Conservation (phyloP, 176 grass and related monocot genomes). For the Phoenix roebelenii region DNA sequence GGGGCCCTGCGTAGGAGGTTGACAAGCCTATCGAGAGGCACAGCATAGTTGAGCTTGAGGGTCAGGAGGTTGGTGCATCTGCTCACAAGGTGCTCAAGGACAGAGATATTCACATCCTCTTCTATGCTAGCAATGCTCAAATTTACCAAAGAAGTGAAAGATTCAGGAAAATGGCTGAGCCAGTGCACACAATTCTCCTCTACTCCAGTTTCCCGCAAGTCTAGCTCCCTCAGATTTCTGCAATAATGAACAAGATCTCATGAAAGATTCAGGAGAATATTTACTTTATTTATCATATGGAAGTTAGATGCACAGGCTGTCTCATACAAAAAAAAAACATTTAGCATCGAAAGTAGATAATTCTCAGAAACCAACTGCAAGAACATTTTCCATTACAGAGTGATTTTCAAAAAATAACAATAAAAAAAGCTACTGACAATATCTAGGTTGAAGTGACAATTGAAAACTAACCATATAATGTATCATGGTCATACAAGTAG, state of each 20-base stretch:
- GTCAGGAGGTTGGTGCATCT: slow-evolving; percentile 63
- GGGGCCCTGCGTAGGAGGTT: slow-evolving; percentile 37
- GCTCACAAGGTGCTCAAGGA: slow-evolving; percentile 47
- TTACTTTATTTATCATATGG: background rate
- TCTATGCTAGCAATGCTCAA: slow-evolving; percentile 61
- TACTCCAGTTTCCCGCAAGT: slow-evolving; percentile 59
- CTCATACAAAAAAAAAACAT: too few relatives aligned
- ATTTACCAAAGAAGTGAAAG: slow-evolving; percentile 50
- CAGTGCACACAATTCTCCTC: slow-evolving; percentile 51
- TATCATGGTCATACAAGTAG: too few relatives aligned
- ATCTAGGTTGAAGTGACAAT: too few relatives aligned
- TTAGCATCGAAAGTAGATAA: too few relatives aligned
- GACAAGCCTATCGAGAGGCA: slow-evolving; percentile 44
- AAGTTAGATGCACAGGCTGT: too few relatives aligned
- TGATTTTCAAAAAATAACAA: too few relatives aligned
- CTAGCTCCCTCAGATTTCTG: slow-evolving; percentile 57
- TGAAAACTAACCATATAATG: too few relatives aligned
- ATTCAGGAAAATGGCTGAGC: slow-evolving; percentile 52
- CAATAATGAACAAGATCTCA: slow-evolving; percentile 5
- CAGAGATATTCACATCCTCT: slow-evolving; percentile 44
- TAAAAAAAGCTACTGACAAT: too few relatives aligned
- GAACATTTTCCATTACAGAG: too few relatives aligned
- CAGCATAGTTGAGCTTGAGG: slow-evolving; percentile 48
- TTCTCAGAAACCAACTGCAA: too few relatives aligned
- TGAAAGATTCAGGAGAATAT: slow-evolving; percentile 5